Base-by-base conservation (phyloP, 257 asterid species). In the Solanum paucissectum region DNA sequence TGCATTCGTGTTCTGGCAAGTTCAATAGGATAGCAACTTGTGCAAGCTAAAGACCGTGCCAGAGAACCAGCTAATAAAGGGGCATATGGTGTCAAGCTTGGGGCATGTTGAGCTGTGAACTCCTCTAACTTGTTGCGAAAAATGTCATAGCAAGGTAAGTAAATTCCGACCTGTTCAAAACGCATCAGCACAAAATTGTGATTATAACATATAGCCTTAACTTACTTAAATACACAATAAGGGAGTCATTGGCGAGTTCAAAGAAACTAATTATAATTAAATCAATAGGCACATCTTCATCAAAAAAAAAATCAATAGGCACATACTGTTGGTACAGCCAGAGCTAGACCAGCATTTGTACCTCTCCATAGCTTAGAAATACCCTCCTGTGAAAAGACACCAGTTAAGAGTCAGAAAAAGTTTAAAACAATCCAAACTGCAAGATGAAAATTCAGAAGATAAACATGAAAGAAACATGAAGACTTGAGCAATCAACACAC, bases 1-100 rank as follows among this genome's bases (percentile, higher is more conserved):
- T 96, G 99, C 99, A 96, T 95, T 12, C 99, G 98, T 27, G 99
- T 96, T 92, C 92, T 96, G 76, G 98, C 99, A 87, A 95, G 99
- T 92, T 96, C 99, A 91, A 96, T 94, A 32, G 99, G 99, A 87
- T 96, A 96, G 92, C 99, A 96, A 91, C 96, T 95, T 55, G 90
- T 93, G 93, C 99, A 95, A 90, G 98, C 98, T 89, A 96, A 88
- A 68, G 98, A 94, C 36, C 99, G 98, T 55, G 99, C 95, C 90
- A 96, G 82, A n/a, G 98, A 91, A 46, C 99, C 98, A 87, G 98
- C 99, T 87, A 94, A 92, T 83, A 92, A 89, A 86, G 99, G 99
- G 55, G 93, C 86, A 76, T 94, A 96, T 40, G 95, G 93, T 9
- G 93, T 91, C 91, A 94, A 91, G 88, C 90, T 89, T 68, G 98